A percentile compares a stretch with the other conserved stretches of the same genome.
Evolutionary conservation across 441 rosid species (phyloP).

Genomic region (Rhodomyrtus psidioides): DNA sequence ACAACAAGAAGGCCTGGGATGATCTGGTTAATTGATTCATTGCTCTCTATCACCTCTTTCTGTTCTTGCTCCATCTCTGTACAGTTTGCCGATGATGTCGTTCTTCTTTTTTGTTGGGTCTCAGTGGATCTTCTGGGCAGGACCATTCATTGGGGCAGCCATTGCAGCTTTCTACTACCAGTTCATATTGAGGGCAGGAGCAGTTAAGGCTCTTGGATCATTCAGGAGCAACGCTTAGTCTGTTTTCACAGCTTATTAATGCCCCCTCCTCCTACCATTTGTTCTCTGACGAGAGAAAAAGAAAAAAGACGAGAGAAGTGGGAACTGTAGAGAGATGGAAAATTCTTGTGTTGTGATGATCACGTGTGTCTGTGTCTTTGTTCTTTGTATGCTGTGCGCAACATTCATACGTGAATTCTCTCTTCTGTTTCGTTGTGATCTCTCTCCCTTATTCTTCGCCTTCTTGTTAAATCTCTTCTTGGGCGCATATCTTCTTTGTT

Average conservation of each 20-base stretch:
- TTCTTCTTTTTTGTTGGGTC: too few species aligned
- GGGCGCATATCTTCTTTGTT: background rate
- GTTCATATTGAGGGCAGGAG: conserved; percentile 13
- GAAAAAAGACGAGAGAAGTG: background rate
- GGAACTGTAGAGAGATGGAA: background rate
- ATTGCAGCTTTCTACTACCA: conserved; percentile 15
- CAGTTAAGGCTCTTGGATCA: conserved; percentile 5
- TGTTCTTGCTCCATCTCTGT: background rate
- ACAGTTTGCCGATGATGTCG: background rate
- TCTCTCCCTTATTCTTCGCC: background rate
- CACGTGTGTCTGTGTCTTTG: background rate
- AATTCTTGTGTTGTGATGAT: background rate
- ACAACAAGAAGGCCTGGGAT: conserved; percentile 60
- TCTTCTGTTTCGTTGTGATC: background rate
- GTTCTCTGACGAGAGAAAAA: background rate
- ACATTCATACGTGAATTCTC: background rate
- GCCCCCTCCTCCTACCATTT: background rate
- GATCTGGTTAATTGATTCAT: conserved; percentile 35
- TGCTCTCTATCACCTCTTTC: background rate
- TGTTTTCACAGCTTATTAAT: background rate
- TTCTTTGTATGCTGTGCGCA: background rate
- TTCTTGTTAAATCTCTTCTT: background rate
- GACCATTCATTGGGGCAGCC: conserved; percentile 9
- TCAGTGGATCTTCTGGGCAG: conserved; percentile 14
- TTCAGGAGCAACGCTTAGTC: conserved; percentile 10